phyloP scores from a whole-genome alignment of 306 rosid genomes.

The Medicago ruthenica region DNA sequence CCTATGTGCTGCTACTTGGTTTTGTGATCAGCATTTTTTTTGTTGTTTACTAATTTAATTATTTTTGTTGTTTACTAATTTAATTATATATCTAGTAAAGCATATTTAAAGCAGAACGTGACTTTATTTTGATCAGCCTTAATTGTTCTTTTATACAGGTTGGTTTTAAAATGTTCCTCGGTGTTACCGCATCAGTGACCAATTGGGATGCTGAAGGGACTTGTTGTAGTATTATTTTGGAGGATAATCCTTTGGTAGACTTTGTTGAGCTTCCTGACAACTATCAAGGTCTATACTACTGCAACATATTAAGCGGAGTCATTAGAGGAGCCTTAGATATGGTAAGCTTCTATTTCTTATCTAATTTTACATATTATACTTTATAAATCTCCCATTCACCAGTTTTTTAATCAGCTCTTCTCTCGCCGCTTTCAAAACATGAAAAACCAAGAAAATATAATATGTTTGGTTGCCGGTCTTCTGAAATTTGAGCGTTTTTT shows the following conservation, averaged over 20 bases:
- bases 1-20: slow-evolving; percentile 25
- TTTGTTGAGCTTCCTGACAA: slow-evolving; percentile 97
- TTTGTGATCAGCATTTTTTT: slow-evolving; percentile 17
- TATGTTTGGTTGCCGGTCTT: not conserved
- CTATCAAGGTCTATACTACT: slow-evolving; percentile 93
- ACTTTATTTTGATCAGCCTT: slow-evolving; percentile 14
- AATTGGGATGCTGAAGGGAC: slow-evolving; percentile 98
- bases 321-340: slow-evolving; percentile 96
- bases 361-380: slow-evolving; percentile 3
- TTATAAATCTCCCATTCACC: not conserved
- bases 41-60: slow-evolving; percentile 16
- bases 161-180: slow-evolving; percentile 95
- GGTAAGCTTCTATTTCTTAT: slow-evolving; percentile 60
- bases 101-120: slow-evolving; percentile 15
- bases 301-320: slow-evolving; percentile 94
- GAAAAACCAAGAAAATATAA: slow-evolving; percentile 17
- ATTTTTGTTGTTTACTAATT: slow-evolving; percentile 20
- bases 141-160: slow-evolving; percentile 59
- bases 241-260: slow-evolving; percentile 97
- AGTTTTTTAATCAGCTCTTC: slow-evolving; percentile 1
- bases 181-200: slow-evolving; percentile 90
- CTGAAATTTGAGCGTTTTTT: not conserved
- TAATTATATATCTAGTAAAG: slow-evolving; percentile 23
- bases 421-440: not conserved
- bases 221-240: slow-evolving; percentile 89